Percentiles rank a stretch among this genome's conserved stretches.
These are phyloP conservation scores for Hirsutella minnesotensis DNA, from an alignment of 2,329 filamentous ascomycete species.

Conservation along the genomic window DNA sequence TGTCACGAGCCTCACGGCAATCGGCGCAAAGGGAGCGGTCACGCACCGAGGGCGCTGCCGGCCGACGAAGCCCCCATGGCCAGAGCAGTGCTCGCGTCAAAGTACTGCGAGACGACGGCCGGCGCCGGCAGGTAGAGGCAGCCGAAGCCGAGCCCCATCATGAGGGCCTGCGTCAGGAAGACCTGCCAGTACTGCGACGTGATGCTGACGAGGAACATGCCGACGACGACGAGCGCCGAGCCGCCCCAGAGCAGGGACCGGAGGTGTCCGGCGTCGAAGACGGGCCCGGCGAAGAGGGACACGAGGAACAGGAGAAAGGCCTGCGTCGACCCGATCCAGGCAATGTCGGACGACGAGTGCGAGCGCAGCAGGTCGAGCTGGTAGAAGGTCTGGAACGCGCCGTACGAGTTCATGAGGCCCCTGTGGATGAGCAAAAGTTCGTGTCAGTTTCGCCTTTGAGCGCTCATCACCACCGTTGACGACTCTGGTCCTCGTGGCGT, in stretches of 20 bases:
- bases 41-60: constrained; percentile 21
- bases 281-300: constrained; percentile 23
- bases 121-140: constrained; percentile 25
- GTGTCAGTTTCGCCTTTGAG: too few relatives aligned
- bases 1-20: too few relatives aligned
- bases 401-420: constrained; percentile 23
- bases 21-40: too few relatives aligned
- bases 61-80: constrained; percentile 30
- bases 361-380: constrained; percentile 11
- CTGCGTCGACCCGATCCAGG: constrained; percentile 26
- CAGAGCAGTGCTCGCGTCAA: constrained; percentile 20
- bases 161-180: constrained; percentile 28
- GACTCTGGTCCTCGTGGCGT: too few relatives aligned
- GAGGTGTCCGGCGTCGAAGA: constrained; percentile 27
- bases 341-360: constrained; percentile 15
- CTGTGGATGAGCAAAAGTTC: too few relatives aligned
- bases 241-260: constrained; percentile 18
- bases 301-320: constrained; percentile 24
- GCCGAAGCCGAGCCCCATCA: constrained; percentile 29
- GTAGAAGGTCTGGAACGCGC: constrained; percentile 24
- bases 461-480: too few relatives aligned
- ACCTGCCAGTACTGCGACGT: constrained; percentile 27
- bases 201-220: constrained; percentile 25
- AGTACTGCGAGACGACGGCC: constrained; percentile 26
- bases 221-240: constrained; percentile 21